phyloP scores from a whole-genome alignment of 768 basidiomycete species.

The Lyophyllum semitale region DNA sequence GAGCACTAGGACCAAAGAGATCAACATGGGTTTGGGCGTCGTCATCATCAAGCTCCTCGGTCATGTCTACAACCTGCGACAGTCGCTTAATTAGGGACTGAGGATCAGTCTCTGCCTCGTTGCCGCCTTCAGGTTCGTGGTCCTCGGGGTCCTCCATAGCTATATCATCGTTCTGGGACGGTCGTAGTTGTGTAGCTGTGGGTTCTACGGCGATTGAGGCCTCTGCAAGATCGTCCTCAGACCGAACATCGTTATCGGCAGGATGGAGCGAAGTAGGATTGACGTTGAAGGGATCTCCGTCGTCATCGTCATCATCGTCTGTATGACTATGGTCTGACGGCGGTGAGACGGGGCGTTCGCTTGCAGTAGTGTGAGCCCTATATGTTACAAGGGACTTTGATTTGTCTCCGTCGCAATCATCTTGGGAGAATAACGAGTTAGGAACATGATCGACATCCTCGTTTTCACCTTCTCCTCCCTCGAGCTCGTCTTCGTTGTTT shows the following conservation, averaged over 20 bases:
- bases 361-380: background rate
- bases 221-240: background rate
- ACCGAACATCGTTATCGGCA: background rate
- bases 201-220: background rate
- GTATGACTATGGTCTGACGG: background rate
- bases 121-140: background rate
- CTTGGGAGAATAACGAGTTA: background rate
- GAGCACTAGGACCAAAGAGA: background rate
- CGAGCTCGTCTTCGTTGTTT: background rate
- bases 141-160: background rate
- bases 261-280: background rate
- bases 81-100: background rate
- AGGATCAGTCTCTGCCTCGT: background rate
- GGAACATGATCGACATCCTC: background rate
- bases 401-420: slow-evolving; percentile 8
- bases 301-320: slow-evolving; percentile 1
- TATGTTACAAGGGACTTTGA: background rate
- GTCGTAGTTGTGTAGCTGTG: background rate
- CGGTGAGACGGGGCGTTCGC: background rate
- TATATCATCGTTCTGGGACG: background rate
- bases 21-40: slow-evolving; percentile 12
- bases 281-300: background rate
- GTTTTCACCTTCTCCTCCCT: background rate
- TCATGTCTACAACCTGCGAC: background rate
- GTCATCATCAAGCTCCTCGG: slow-evolving; percentile 12